Conservation (phyloP, 2,329 filamentous ascomycete genomes). For the Talaromyces verruculosus region DNA sequence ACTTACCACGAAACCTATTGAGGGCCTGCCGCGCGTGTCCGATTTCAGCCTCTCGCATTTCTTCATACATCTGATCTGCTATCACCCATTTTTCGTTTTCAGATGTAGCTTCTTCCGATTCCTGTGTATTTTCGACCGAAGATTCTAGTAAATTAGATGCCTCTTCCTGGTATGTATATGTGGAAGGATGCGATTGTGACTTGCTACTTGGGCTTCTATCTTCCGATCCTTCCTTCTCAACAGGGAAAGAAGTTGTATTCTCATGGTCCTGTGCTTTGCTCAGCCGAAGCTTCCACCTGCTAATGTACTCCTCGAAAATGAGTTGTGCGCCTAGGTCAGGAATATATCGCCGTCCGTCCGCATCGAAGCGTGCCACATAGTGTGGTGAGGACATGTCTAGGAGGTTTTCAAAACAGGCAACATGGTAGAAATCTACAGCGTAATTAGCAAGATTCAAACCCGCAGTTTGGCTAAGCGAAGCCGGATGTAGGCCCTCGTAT, state of each 20-base stretch:
- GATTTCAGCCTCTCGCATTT: slow-evolving; percentile 14
- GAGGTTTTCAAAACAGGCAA: slow-evolving; percentile 21
- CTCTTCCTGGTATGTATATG: neutral
- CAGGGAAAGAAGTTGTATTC: slow-evolving; percentile 1
- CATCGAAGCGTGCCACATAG: slow-evolving; percentile 20
- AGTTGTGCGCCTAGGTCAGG: slow-evolving; percentile 18
- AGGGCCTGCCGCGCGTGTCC: neutral
- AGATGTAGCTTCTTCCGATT: neutral
- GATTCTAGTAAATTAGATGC: neutral
- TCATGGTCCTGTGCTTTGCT: neutral
- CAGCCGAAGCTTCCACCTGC: slow-evolving; percentile 19
- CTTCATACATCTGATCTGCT: slow-evolving; percentile 19
- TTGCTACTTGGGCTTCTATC: neutral
- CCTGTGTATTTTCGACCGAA: neutral
- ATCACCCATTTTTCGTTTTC: slow-evolving; percentile 15
- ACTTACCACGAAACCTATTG: neutral
- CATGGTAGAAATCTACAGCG: slow-evolving; percentile 21
- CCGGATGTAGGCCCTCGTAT: neutral
- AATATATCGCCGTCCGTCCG: slow-evolving; percentile 14
- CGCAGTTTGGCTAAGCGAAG: neutral
- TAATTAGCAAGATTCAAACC: neutral
- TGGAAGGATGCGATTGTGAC: neutral
- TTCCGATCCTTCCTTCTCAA: neutral
- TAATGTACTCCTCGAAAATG: slow-evolving; percentile 21
- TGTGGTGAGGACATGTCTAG: slow-evolving; percentile 21